Percentiles rank a stretch among this genome's conserved stretches.
Evolutionary conservation across 257 asterid species (phyloP).

Genomic region (Echium plantagineum): DNA sequence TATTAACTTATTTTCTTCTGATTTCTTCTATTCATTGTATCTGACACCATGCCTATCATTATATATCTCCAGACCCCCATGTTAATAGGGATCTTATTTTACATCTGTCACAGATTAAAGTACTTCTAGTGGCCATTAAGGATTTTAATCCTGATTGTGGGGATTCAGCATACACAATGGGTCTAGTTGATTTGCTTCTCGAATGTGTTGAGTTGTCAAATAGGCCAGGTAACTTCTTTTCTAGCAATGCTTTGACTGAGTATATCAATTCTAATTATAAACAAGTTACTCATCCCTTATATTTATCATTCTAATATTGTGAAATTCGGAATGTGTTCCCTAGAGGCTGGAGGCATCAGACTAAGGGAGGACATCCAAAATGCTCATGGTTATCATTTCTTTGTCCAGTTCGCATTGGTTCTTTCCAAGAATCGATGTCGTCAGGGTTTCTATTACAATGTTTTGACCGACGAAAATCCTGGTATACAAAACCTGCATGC

Average conservation of each 20-base stretch:
- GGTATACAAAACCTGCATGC: conserved; percentile 27
- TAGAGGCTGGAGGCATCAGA: conserved; percentile 84
- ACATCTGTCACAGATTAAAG: conserved; percentile 58
- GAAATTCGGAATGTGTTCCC: conserved; percentile 25
- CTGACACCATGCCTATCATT: conserved; percentile 4
- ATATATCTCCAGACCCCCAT: background rate
- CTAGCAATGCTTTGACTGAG: conserved; percentile 1
- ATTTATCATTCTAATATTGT: conserved; percentile 22
- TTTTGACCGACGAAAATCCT: conserved; percentile 30
- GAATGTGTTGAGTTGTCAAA: conserved; percentile 83
- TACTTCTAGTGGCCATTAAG: conserved; percentile 83
- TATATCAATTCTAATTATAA: too few relatives aligned
- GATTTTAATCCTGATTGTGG: conserved; percentile 85
- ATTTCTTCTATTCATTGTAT: background rate
- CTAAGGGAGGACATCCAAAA: conserved; percentile 95
- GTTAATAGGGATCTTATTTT: conserved; percentile 13
- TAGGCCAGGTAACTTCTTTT: conserved; percentile 58
- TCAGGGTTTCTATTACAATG: conserved; percentile 30
- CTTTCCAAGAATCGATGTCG: conserved; percentile 48
- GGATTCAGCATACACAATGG: conserved; percentile 94
- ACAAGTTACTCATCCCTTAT: background rate
- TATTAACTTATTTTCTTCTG: background rate
- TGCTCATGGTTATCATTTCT: conserved; percentile 95
- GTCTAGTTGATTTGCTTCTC: conserved; percentile 92
- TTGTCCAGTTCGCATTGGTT: conserved; percentile 90